Percentiles rank a stretch among this genome's conserved stretches.
These are phyloP conservation scores for Pontederia crassipes DNA, from an alignment of 176 grass and related monocot genomes.

Conservation along the genomic window DNA sequence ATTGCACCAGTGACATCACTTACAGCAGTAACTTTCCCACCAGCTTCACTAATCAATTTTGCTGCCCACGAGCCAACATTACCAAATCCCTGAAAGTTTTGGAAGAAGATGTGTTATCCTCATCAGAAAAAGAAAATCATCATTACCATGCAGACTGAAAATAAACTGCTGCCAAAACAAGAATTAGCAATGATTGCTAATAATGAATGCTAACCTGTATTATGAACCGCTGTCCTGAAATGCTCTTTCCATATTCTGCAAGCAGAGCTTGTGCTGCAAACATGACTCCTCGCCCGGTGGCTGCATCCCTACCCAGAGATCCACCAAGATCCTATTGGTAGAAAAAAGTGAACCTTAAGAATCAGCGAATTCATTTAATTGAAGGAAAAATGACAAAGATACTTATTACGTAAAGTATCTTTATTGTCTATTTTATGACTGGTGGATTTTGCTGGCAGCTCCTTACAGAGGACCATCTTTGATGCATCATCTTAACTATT, in stretches of 20 bases:
- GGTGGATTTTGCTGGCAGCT: too few relatives aligned
- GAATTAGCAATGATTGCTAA: background rate
- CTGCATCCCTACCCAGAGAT: slow-evolving; percentile 85
- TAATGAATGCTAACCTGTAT: slow-evolving; percentile 59
- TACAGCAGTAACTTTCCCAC: slow-evolving; percentile 62
- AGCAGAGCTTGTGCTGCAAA: slow-evolving; percentile 87
- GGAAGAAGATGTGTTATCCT: background rate
- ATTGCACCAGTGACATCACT: slow-evolving; percentile 78
- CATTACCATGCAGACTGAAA: background rate
- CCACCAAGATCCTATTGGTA: slow-evolving; percentile 70
- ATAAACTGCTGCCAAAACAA: background rate
- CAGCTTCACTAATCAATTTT: slow-evolving; percentile 65
- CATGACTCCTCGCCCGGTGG: slow-evolving; percentile 83
- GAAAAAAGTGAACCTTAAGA: slow-evolving; percentile 5
- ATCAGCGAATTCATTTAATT: too few relatives aligned
- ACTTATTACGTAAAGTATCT: too few relatives aligned
- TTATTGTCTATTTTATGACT: too few relatives aligned
- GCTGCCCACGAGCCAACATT: slow-evolving; percentile 93
- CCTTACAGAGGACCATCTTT: too few relatives aligned
- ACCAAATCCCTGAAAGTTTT: slow-evolving; percentile 62
- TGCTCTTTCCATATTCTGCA: slow-evolving; percentile 70
- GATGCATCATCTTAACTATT: too few relatives aligned
- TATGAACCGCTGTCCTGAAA: slow-evolving; percentile 71
- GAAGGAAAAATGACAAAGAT: too few relatives aligned
- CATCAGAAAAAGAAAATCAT: background rate